Conservation (phyloP, 257 asterid species). For the Ehretia macrophylla region DNA sequence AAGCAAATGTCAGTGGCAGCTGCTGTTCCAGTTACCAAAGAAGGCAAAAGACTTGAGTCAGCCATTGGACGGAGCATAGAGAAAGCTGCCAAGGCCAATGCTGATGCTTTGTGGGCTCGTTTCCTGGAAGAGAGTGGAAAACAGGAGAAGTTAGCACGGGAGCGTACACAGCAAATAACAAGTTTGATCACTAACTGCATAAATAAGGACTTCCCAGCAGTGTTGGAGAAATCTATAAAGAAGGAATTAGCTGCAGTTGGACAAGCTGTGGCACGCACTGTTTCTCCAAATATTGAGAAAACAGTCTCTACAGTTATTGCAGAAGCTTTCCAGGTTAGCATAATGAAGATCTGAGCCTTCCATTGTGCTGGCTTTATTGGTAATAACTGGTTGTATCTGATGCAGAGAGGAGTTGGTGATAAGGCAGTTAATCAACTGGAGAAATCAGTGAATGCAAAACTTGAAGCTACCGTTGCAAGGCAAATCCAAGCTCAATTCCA, state of each 20-base stretch:
- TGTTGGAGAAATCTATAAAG: conserved; percentile 75
- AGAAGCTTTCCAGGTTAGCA: conserved; percentile 81
- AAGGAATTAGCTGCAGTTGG: conserved; percentile 64
- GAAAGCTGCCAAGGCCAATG: conserved; percentile 66
- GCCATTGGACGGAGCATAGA: conserved; percentile 75
- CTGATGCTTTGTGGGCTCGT: conserved; percentile 92
- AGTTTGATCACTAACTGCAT: conserved; percentile 53
- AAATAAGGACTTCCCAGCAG: conserved; percentile 74
- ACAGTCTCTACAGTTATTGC: conserved; percentile 53
- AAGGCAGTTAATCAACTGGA: conserved; percentile 88
- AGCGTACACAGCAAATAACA: conserved; percentile 58
- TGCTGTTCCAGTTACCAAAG: conserved; percentile 68
- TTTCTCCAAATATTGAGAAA: conserved; percentile 75
- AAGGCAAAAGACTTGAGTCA: conserved; percentile 81
- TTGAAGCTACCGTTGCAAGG: conserved; percentile 75
- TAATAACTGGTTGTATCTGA: conserved; percentile 19
- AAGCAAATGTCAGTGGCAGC: conserved; percentile 72
- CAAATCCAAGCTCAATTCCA: conserved; percentile 90
- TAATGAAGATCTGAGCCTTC: conserved; percentile 8
- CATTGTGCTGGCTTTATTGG: neutral
- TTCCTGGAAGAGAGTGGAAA: conserved; percentile 77
- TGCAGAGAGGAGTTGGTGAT: conserved; percentile 95
- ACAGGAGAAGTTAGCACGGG: conserved; percentile 77
- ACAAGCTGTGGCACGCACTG: conserved; percentile 70
- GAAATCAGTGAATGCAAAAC: conserved; percentile 81